Percentiles rank a stretch among this genome's conserved stretches.
Conservation (phyloP, 805 yeast species). For the Suhomyces kilbournensis region DNA sequence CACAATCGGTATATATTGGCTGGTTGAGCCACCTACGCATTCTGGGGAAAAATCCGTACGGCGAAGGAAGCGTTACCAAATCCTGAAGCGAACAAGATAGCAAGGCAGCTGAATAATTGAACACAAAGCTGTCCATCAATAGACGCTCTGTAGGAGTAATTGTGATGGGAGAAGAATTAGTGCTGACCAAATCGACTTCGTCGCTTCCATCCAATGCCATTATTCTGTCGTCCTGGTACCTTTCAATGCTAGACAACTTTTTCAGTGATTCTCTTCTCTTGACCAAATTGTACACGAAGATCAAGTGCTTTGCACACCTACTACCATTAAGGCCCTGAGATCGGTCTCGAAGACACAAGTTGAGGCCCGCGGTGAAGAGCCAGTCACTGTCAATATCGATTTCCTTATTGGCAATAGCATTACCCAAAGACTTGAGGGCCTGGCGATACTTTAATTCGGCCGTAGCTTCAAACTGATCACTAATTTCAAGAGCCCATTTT, state of each 20-base stretch:
- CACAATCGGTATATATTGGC: conserved; percentile 33
- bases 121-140: conserved; percentile 43
- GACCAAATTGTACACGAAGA: conserved; percentile 35
- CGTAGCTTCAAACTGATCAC: conserved; percentile 11
- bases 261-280: conserved; percentile 10
- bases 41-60: conserved; percentile 33
- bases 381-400: conserved; percentile 34
- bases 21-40: conserved; percentile 29
- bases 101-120: conserved; percentile 39
- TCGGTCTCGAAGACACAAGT: conserved; percentile 39
- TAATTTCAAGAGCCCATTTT: conserved; percentile 16
- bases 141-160: conserved; percentile 30
- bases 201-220: conserved; percentile 3
- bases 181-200: conserved; percentile 2
- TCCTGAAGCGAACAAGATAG: conserved; percentile 31
- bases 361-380: conserved; percentile 38
- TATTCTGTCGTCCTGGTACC: background rate
- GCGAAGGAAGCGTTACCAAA: conserved; percentile 35
- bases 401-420: conserved; percentile 17
- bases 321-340: conserved; percentile 22
- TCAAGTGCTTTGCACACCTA: conserved; percentile 30
- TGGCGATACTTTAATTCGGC: conserved; percentile 9
- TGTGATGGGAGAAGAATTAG: background rate
- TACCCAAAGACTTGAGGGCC: conserved; percentile 6
- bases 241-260: background rate